A percentile compares a stretch with the other conserved stretches of the same genome.
Conservation (phyloP, 768 basidiomycete genomes). For the Auricularia sp. region DNA sequence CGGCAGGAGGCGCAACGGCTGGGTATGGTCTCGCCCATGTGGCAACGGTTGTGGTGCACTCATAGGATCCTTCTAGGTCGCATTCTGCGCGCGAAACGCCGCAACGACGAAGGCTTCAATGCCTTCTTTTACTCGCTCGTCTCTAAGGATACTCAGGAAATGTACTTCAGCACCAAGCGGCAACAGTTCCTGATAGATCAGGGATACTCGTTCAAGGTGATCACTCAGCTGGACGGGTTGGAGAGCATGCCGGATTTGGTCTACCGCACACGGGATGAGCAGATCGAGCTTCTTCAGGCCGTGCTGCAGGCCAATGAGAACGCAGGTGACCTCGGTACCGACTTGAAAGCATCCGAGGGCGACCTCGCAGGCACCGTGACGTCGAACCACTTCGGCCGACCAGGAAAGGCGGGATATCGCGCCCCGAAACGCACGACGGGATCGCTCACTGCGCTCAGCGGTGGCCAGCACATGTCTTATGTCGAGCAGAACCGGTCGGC, state of each 20-base stretch:
- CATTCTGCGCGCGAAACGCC: conserved; percentile 90
- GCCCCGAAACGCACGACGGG: conserved; percentile 70
- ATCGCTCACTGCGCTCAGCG: conserved; percentile 73
- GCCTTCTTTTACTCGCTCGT: conserved; percentile 99
- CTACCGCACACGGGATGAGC: conserved; percentile 83
- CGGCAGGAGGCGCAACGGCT: conserved; percentile 96
- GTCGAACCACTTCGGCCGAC: conserved; percentile 12
- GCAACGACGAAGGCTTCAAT: conserved; percentile 99
- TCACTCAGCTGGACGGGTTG: conserved; percentile 92
- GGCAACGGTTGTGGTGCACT: not conserved
- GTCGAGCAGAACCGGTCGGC: conserved; percentile 86
- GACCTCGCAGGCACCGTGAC: conserved; percentile 19
- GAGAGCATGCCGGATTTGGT: conserved; percentile 80
- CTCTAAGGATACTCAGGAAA: conserved; percentile 97
- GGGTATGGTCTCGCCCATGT: conserved; percentile 36
- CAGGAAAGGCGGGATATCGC: conserved; percentile 46
- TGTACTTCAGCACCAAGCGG: conserved; percentile 98
- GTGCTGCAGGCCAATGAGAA: conserved; percentile 87
- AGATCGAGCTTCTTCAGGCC: conserved; percentile 91
- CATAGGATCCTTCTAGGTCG: conserved; percentile 48
- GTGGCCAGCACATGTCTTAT: conserved; percentile 87
- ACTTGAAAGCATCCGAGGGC: conserved; percentile 37
- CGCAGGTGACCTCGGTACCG: conserved; percentile 79
- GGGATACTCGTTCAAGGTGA: conserved; percentile 99
- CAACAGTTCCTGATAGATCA: conserved; percentile 99